Evolutionary conservation across 2,329 filamentous ascomycete species (phyloP).

Genomic region (Hawksworthiomyces lignivorus): DNA sequence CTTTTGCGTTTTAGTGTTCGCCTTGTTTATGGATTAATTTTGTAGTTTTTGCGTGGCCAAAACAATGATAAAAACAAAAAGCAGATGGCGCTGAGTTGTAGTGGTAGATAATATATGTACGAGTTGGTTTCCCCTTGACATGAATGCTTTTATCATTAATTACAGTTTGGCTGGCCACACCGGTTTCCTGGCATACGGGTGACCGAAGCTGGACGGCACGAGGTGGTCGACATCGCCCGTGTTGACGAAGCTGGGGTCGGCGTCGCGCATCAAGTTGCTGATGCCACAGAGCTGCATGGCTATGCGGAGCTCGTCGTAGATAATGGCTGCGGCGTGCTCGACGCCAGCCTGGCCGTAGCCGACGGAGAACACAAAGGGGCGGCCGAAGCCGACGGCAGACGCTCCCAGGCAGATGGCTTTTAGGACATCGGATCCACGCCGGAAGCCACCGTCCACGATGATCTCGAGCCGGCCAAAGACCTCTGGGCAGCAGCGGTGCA

Average conservation of each 20-base stretch:
- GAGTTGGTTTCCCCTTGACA: too few relatives aligned
- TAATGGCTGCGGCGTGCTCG: conserved; percentile 29
- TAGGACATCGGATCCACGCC: conserved; percentile 34
- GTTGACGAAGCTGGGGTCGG: conserved; percentile 17
- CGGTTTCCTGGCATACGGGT: conserved; percentile 13
- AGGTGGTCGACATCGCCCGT: conserved; percentile 18
- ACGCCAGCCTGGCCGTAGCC: conserved; percentile 38
- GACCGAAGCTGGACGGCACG: conserved; percentile 6
- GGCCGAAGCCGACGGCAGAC: conserved; percentile 36
- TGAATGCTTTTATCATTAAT: neutral
- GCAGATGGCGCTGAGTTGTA: too few relatives aligned
- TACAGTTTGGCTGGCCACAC: conserved; percentile 10
- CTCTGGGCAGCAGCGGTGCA: conserved; percentile 31
- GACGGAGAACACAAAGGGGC: conserved; percentile 36
- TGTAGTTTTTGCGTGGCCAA: too few relatives aligned
- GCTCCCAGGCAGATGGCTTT: conserved; percentile 36
- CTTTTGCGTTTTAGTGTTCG: too few relatives aligned
- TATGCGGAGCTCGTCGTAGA: conserved; percentile 29
- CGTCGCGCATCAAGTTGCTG: conserved; percentile 16
- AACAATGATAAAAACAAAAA: too few relatives aligned
- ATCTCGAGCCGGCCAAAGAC: conserved; percentile 30
- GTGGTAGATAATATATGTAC: too few relatives aligned
- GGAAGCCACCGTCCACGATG: conserved; percentile 34
- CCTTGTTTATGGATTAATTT: too few relatives aligned
- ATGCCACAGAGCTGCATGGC: conserved; percentile 28